Evolutionary conservation across 345 rosid species (phyloP), one percentile per base, ranked within the genome.

Genomic region (Luvunga scandens): DNA sequence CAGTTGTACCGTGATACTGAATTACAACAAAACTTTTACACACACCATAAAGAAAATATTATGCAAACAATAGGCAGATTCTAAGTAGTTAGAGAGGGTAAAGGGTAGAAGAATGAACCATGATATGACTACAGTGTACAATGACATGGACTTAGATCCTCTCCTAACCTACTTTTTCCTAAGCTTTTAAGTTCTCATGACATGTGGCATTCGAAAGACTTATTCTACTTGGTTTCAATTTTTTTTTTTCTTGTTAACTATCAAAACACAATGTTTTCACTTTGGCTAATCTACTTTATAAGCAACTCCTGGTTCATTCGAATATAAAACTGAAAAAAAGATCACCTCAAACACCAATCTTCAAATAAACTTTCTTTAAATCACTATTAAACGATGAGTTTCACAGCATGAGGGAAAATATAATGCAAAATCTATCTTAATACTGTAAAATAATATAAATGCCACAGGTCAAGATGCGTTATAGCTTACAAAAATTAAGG

Each of bases 61-160:
- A 78, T 38, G 73, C 28, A 69, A 31, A 64, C 53, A 42, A 62
- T 10, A 69, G 42, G 55, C 45, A 74, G 22, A 76, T 70, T 34
- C 68, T 38, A 61, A 38, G 22, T 12, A 24, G 64, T 3, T 63
- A 60, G 60, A 24, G 59, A 45, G 39, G 55, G 8, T 36, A 36
- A 38, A 48, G 69, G 57, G 21, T 48, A 73, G 38, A 62, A 75
- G 9, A 33, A 24, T 59, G 25, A 64, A 71, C 55, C 59, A 73
- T 50, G 75, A 73, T 55, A 69, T 19, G 5, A 30, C 19, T 16
- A 79, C 55, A 73, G 12, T 72, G 66, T 53, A 9, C 65, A 14
- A 74, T 5, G 31, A 75, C 85, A 78, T 63, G 57, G 57, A 53
- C 22, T 18, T 53, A 53, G 21, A 53, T 53, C 22, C 57, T 53